These are phyloP conservation scores for Zoysia japonica DNA, from an alignment of 176 grass and related monocot species.

Conservation along the genomic window DNA sequence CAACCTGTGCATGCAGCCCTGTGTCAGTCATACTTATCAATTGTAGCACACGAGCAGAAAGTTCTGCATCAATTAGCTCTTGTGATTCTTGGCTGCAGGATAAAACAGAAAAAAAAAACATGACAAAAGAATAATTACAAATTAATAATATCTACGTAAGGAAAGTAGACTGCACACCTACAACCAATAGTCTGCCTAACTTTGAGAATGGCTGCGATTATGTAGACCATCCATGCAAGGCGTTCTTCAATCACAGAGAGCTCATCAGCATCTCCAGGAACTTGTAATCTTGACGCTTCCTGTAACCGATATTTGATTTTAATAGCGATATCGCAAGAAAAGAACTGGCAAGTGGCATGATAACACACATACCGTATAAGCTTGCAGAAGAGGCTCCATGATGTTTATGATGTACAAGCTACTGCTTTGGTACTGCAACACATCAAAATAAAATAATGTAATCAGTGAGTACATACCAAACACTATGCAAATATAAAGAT, in stretches of 20 bases:
- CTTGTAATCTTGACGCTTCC: conserved; percentile 83
- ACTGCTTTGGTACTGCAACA: conserved; percentile 87
- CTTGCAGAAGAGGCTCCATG: conserved; percentile 98
- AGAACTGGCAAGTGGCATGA: background rate
- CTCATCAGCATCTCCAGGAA: conserved; percentile 71
- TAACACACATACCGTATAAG: conserved; percentile 82
- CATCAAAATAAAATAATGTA: conserved; percentile 38
- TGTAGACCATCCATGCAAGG: conserved; percentile 96
- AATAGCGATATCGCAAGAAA: conserved; percentile 14
- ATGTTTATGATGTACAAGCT: conserved; percentile 97
- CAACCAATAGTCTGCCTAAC: conserved; percentile 75
- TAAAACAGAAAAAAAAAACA: conserved; percentile 28
- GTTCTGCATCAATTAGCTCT: conserved; percentile 94
- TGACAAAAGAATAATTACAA: conserved; percentile 35
- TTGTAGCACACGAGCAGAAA: conserved; percentile 89
- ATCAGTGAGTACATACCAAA: conserved; percentile 26
- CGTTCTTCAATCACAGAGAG: conserved; percentile 96
- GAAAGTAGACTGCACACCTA: conserved; percentile 50
- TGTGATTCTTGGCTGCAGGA: conserved; percentile 80
- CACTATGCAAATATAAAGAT: conserved; percentile 24
- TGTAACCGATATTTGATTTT: conserved; percentile 44
- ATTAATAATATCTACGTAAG: conserved; percentile 12
- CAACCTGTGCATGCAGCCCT: conserved; percentile 80
- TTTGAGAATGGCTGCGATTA: conserved; percentile 96
- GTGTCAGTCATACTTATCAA: conserved; percentile 90